Evolutionary conservation across 208 protist genomes (phyloP).

Genomic region (Entamoeba dispar): DNA sequence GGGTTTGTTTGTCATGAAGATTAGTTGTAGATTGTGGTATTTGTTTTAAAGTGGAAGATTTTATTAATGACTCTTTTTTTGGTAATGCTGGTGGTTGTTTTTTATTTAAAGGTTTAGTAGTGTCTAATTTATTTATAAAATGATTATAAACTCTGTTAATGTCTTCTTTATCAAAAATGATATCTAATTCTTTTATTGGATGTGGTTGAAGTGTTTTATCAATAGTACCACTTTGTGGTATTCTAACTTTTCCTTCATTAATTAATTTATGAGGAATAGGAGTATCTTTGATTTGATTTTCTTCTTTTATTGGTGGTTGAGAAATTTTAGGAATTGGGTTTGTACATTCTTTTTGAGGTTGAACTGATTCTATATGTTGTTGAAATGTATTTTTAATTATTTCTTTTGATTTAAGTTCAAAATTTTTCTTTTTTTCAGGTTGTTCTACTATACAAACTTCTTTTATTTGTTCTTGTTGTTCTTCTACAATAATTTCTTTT

Average conservation of each 20-base stretch:
- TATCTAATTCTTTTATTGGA: not conserved
- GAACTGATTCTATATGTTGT: not conserved
- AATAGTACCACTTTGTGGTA: not conserved
- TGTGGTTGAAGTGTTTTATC: not conserved
- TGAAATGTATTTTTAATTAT: not conserved
- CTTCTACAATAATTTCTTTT: not conserved
- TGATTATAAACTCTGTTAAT: not conserved
- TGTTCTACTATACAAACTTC: not conserved
- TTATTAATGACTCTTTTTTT: not conserved
- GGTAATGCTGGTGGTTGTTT: not conserved
- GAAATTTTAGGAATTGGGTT: not conserved
- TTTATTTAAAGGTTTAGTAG: not conserved
- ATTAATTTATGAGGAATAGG: not conserved
- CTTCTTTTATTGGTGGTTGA: not conserved
- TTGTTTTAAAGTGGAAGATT: too few species aligned
- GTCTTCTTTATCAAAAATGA: not conserved
- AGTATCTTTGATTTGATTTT: not conserved
- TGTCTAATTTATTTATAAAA: not conserved
- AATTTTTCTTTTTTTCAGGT: not conserved
- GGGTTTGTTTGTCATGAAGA: too few species aligned
- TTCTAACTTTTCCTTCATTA: not conserved
- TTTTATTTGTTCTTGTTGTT: not conserved
- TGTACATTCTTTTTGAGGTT: not conserved
- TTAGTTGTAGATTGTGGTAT: too few species aligned
- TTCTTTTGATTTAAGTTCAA: not conserved